These are phyloP conservation scores for Penicillium sp. DNA, from an alignment of 2,329 filamentous ascomycete species.

Conservation along the genomic window DNA sequence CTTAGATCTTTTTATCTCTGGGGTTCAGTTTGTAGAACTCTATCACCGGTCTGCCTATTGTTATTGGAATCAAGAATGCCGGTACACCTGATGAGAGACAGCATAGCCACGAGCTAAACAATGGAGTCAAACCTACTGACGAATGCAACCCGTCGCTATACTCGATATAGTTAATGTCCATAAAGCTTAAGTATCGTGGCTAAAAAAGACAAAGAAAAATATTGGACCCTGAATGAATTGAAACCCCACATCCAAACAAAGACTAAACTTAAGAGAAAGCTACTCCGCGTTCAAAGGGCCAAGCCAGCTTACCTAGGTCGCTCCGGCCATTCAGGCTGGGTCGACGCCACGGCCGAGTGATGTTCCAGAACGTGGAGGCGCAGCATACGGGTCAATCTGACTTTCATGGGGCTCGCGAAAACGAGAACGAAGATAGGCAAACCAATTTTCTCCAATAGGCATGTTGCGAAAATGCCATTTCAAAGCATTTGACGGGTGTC, in stretches of 20 bases:
- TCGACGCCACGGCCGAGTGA: neutral
- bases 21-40: neutral
- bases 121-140: neutral
- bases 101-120: neutral
- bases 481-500: neutral
- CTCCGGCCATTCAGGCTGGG: neutral
- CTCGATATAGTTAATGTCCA: neutral
- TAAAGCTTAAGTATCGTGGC: neutral
- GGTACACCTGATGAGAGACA: neutral
- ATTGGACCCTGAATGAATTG: neutral
- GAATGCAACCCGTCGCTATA: neutral
- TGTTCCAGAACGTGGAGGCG: constrained; percentile 1
- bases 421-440: neutral
- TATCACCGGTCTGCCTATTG: neutral
- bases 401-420: neutral
- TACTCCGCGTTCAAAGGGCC: neutral
- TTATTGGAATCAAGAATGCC: neutral
- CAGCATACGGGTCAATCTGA: neutral
- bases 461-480: neutral
- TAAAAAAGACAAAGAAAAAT: neutral
- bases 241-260: neutral
- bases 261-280: neutral
- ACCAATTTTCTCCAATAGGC: neutral
- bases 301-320: neutral
- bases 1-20: neutral